A percentile compares a stretch with the other conserved stretches of the same genome.
phyloP scores from a whole-genome alignment of 495 filamentous ascomycete genomes.

The Cairneyella variabilis region DNA sequence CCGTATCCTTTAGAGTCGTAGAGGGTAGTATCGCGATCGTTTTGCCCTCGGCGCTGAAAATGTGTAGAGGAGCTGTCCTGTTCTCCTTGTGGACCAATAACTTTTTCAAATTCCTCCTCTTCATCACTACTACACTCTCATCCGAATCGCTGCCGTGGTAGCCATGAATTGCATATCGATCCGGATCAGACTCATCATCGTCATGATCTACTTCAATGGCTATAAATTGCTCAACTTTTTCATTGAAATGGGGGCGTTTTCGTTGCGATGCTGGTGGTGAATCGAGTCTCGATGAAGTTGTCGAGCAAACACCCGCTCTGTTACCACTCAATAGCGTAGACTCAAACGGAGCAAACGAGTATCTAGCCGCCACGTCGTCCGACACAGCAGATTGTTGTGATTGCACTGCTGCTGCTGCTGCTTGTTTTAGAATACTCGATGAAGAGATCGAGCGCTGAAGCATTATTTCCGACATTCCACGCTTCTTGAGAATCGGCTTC shows the following conservation, averaged over 20 bases:
- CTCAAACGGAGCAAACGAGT: too few species aligned
- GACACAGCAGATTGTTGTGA: constrained; percentile 68
- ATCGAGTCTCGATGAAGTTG: constrained; percentile 55
- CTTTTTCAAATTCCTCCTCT: constrained; percentile 48
- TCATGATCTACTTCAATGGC: constrained; percentile 80
- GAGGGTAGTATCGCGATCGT: constrained; percentile 93
- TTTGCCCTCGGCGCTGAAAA: constrained; percentile 62
- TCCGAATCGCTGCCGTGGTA: constrained; percentile 60
- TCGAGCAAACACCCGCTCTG: constrained; percentile 50
- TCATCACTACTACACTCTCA: constrained; percentile 83
- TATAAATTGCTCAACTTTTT: constrained; percentile 92
- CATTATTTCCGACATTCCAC: constrained; percentile 92
- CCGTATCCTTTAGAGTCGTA: constrained; percentile 84
- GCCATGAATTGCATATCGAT: constrained; percentile 36
- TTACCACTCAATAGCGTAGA: too few species aligned
- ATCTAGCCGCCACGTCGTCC: constrained; percentile 34
- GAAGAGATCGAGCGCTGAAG: constrained; percentile 84
- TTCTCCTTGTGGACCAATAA: constrained; percentile 26
- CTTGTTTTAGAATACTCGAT: constrained; percentile 89
- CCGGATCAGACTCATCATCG: constrained; percentile 65
- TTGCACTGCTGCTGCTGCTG: constrained; percentile 76
- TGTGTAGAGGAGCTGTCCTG: constrained; percentile 35
- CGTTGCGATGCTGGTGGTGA: constrained; percentile 62
- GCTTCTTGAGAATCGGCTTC: constrained; percentile 94
- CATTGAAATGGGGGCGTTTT: constrained; percentile 93